Base-by-base conservation (phyloP, 176 grass and related monocot genomes). In the Dactylis glomerata region DNA sequence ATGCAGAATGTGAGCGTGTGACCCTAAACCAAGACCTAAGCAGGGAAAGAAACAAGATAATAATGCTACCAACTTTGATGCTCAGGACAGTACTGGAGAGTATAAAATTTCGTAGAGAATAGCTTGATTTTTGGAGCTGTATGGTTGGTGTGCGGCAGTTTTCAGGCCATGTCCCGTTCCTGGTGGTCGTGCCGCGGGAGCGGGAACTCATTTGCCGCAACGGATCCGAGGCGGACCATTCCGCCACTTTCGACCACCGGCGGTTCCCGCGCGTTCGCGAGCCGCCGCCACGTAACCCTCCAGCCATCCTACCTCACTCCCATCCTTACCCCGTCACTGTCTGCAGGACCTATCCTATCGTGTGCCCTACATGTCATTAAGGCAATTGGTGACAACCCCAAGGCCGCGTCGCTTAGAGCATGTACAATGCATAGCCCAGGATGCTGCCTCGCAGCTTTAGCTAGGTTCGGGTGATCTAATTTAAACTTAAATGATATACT, bases 181-280 rank as follows among this genome's bases (percentile, higher is more conserved):
- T 73, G 69, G 24, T 44, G 69, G 69, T 73, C 69, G 70, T 47
- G 70, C 49, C 69, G 41, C 68, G 13, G 68, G 68, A 45, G 68
- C 3, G 40, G 58, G 58, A 62, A 62, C 57, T 27, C 56, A 28
- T 0, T 0, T 4, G 40, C 40, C 69, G 40, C 55, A 90, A n/a
- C 66, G 84, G 77, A 90, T 90, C 88, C 80, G 34, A 68, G n/a
- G 17, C 12, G 7, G 36, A 86, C 74, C 79, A 82, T 90, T 90
- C 84, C 65, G 27, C 79, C 79, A 66, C 73, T 66, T 67, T 83
- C 88, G 84, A 83, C 88, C 83, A 65, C 83, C 88, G 83, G 84
- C 64, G 0, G 0, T 71, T 86, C 88, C 88, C 83, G 83, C 88
- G 83, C 88, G 44, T 69, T 82, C 36, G 66, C 10, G 27, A 79